These are phyloP conservation scores for Capsella bursapastoris DNA, from an alignment of 345 rosid species.

Conservation along the genomic window DNA sequence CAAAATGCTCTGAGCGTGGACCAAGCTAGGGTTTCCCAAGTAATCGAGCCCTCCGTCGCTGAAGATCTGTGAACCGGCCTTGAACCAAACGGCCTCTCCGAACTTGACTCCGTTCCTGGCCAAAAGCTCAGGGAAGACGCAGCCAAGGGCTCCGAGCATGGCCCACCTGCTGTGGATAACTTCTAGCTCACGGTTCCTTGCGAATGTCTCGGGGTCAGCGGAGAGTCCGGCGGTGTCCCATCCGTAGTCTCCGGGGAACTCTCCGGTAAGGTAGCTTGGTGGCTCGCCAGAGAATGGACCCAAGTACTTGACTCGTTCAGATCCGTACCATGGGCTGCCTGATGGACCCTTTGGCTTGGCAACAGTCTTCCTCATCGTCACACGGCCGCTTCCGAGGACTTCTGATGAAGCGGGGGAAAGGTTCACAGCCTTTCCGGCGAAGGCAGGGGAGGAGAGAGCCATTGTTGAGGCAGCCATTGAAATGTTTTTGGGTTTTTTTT, in stretches of 20 bases:
- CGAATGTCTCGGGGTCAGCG: conserved; percentile 63
- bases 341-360: conserved; percentile 50
- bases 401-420: conserved; percentile 52
- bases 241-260: conserved; percentile 72
- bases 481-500: too few species aligned
- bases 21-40: conserved; percentile 83
- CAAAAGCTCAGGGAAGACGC: conserved; percentile 60
- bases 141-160: conserved; percentile 59
- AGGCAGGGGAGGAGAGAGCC: conserved; percentile 73
- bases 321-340: conserved; percentile 76
- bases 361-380: conserved; percentile 61
- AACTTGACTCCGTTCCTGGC: conserved; percentile 79
- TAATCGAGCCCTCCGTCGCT: conserved; percentile 84
- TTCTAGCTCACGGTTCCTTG: conserved; percentile 59
- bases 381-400: conserved; percentile 58
- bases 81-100: conserved; percentile 89
- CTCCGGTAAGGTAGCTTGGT: conserved; percentile 69
- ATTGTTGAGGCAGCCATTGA: conserved; percentile 69
- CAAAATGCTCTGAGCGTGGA: conserved; percentile 80
- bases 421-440: conserved; percentile 66
- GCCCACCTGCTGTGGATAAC: conserved; percentile 61
- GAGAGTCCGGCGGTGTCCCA: conserved; percentile 65
- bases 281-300: conserved; percentile 74
- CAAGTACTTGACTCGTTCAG: conserved; percentile 79
- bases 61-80: conserved; percentile 85